Evolutionary conservation across 2,329 filamentous ascomycete genomes (phyloP), one percentile per base, ranked within the genome.

Genomic region (Xylariaceae sp.): DNA sequence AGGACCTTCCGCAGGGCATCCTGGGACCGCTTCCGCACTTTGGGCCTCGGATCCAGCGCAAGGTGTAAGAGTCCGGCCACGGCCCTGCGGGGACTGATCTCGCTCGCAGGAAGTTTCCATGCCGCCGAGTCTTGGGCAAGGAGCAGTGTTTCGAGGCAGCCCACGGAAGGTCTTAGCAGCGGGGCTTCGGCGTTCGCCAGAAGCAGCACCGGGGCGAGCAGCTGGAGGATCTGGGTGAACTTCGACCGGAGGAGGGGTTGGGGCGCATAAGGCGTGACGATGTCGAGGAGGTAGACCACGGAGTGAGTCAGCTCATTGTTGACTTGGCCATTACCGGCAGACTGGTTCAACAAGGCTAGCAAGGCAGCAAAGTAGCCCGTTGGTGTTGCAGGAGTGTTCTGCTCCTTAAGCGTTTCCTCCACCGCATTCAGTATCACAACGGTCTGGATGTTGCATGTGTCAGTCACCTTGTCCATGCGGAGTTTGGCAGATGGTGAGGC

Each of bases 281-380:
- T 70, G 61, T 98, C 90, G 65, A 98, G 86, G 12, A 98, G 80
- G 61, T 98, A 98, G 49, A 98, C 83, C 45, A 93, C 83, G 3
- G 90, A 85, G 15, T 83, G 79, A 19, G 85, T 83, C 40, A 93
- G 68, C 44, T 93, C 87, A 57, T 85, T 84, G 56, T 90, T 90
- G 35, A 83, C 68, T 35, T 77, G 76, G 32, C 77, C 81, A 44
- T 63, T 69, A 24, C 72, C 76, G 34, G 83, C 72, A 18, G 86
- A 81, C 61, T 93, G 84, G 50, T 78, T 76, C 3, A 98, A 75
- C 3, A 98, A 74, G 23, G 89, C 86, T 29, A 98, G 72, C 5
- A 98, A 77, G n/a, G 92, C 89, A 12, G 89, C 89, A 56, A 96
- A 95, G 64, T 96, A 98, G 40, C 83, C 87, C 12, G 92, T 95